These are phyloP conservation scores for Acephala macrosclerotiorum DNA, from an alignment of 2,329 filamentous ascomycete genomes.

Conservation along the genomic window DNA sequence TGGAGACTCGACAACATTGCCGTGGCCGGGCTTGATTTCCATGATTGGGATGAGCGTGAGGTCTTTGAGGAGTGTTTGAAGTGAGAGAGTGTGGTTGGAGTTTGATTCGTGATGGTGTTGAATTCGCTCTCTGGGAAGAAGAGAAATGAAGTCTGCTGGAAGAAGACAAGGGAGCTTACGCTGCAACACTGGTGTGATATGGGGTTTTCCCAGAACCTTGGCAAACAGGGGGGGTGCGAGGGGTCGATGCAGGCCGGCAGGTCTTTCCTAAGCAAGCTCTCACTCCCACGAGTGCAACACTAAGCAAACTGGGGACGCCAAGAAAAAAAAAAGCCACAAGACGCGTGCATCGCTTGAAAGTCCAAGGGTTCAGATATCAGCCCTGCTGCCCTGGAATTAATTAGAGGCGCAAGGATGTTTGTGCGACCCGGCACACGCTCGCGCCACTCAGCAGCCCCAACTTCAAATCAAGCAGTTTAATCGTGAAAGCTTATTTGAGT, in stretches of 20 bases:
- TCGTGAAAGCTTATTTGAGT: background rate
- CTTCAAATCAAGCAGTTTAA: background rate
- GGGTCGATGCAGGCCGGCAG: background rate
- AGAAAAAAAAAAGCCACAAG: background rate
- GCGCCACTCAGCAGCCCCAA: background rate
- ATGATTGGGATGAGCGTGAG: constrained; percentile 3
- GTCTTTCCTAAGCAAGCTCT: background rate
- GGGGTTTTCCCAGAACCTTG: background rate
- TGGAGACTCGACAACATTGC: background rate
- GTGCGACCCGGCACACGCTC: background rate
- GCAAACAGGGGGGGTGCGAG: background rate
- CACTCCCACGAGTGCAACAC: constrained; percentile 3
- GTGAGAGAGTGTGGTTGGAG: background rate
- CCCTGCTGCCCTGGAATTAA: background rate
- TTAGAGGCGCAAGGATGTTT: background rate
- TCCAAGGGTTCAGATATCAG: background rate
- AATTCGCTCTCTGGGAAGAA: background rate
- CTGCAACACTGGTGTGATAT: background rate
- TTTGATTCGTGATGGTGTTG: background rate
- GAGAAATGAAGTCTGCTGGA: background rate
- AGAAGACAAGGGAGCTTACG: background rate
- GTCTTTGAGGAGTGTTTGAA: background rate
- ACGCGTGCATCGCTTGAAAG: background rate
- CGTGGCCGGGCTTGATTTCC: constrained; percentile 12
- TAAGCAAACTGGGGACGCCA: background rate